phyloP scores from a whole-genome alignment of 441 rosid genomes.

The Euphorbia schlechtendalii region DNA sequence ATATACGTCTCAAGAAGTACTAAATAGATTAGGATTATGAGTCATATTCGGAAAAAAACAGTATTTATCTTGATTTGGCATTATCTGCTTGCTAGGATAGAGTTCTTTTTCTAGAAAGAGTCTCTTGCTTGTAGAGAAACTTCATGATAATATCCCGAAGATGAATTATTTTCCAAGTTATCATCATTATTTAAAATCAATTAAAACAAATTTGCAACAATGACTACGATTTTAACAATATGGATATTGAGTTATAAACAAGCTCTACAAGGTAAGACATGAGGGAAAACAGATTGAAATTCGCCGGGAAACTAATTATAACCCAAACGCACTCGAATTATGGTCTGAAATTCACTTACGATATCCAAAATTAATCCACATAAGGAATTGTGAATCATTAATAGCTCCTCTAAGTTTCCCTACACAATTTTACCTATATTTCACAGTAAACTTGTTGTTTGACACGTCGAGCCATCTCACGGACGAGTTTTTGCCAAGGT shows the following conservation, averaged over 20 bases:
- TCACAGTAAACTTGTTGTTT: constrained; percentile 48
- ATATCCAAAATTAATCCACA: constrained; percentile 61
- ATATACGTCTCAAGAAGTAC: too few relatives aligned
- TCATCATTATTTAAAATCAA: constrained; percentile 51
- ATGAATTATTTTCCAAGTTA: too few relatives aligned
- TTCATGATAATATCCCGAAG: too few relatives aligned
- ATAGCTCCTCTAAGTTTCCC: constrained; percentile 63
- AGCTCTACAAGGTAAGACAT: constrained; percentile 66
- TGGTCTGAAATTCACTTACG: constrained; percentile 50
- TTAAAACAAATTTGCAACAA: constrained; percentile 56
- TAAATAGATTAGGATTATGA: too few relatives aligned
- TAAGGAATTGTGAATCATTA: constrained; percentile 57
- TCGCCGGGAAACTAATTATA: constrained; percentile 58
- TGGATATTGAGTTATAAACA: constrained; percentile 46
- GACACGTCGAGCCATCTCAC: constrained; percentile 75
- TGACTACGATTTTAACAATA: constrained; percentile 44
- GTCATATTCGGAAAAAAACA: too few relatives aligned
- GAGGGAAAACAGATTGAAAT: constrained; percentile 65
- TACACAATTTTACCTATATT: constrained; percentile 56
- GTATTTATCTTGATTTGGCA: too few relatives aligned
- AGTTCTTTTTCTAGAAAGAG: too few relatives aligned
- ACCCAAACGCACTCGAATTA: constrained; percentile 59
- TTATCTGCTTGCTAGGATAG: too few relatives aligned
- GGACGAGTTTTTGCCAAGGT: constrained; percentile 70
- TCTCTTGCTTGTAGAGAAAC: too few relatives aligned